Conservation (phyloP, 768 basidiomycete species). For the Cyclocybe cylindracea region DNA sequence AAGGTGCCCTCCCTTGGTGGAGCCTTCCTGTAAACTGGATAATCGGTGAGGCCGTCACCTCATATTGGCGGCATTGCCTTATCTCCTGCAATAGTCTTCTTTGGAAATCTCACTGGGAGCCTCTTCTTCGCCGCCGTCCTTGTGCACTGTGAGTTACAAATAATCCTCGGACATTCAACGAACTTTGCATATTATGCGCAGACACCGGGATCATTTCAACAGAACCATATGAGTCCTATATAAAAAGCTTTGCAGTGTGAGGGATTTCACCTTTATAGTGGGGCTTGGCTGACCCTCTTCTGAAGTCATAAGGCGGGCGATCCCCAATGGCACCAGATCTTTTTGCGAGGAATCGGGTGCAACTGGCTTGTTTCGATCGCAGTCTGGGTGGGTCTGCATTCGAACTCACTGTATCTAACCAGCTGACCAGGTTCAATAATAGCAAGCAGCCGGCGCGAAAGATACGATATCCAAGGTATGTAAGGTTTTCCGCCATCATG, state of each 20-base stretch:
- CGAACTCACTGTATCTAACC: not conserved
- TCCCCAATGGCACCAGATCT: conserved; percentile 72
- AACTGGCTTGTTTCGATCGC: conserved; percentile 78
- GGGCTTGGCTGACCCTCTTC: not conserved
- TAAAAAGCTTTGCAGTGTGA: conserved; percentile 58
- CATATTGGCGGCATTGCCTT: not conserved
- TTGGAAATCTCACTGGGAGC: conserved; percentile 70
- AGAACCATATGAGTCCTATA: conserved; percentile 57
- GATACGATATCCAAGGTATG: conserved; percentile 67
- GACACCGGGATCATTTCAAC: conserved; percentile 61
- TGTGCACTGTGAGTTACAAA: conserved; percentile 53
- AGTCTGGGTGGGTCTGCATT: conserved; percentile 56
- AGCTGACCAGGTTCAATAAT: conserved; percentile 4
- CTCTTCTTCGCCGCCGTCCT: conserved; percentile 70
- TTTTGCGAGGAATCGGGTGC: conserved; percentile 73
- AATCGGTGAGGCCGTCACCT: conserved; percentile 44
- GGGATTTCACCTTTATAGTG: conserved; percentile 17
- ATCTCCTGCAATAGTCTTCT: conserved; percentile 46
- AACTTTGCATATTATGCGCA: conserved; percentile 21
- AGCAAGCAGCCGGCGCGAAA: conserved; percentile 71
- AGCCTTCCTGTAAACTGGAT: conserved; percentile 67
- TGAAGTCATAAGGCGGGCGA: conserved; percentile 60
- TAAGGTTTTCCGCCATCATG: conserved; percentile 17
- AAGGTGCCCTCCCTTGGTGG: conserved; percentile 70
- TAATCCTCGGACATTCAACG: not conserved